Base-by-base conservation (phyloP, 139 green algal species). In the Tetraselmis striata region DNA sequence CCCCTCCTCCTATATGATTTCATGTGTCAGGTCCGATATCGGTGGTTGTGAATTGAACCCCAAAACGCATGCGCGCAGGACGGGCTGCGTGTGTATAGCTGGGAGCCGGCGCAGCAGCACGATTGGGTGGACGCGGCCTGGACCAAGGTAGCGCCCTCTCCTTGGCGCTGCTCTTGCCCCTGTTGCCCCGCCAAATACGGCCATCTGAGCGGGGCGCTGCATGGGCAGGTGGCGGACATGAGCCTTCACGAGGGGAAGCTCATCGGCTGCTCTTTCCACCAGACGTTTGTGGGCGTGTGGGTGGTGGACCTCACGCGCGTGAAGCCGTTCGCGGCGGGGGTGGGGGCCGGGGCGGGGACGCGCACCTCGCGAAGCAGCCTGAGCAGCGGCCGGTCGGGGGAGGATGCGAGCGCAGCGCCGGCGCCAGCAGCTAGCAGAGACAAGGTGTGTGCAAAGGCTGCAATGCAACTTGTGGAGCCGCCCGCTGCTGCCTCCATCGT, bases 71-170 rank as follows among this genome's bases (percentile, higher is more conserved):
- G n/a, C n/a, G n/a, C n/a, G n/a, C 82, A 87, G 85, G 90, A 94
- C 58, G 86, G 87, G 0, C 81, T 93, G 59, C 82, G 89, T 27
- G 90, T 94, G 30, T 95, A 90, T 90, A 75, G 80, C 0, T 94
- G 86, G 86, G 94, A 97, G 86, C 92, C 92, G 23, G 59, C 85
- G 78, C 59, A 82, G 59, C 83, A 86, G 59, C 83, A 88, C n/a
- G 92, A 96, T 81, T 87, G 79, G 22, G 88, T 96, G 31, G 87
- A 93, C 31, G 76, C 94, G 28, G 83, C 86, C 1, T 97, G 92
- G 93, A 82, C 76, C 74, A 90, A 89, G 84, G 81, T 92, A 2
- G n/a, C n/a, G n/a, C n/a, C n/a, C n/a, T n/a, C n/a, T n/a, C n/a
- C n/a, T n/a, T n/a, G n/a, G n/a, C n/a, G n/a, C n/a, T n/a, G n/a